Evolutionary conservation across 164 flowering plant species (phyloP).

Genomic region (Taxillus chinensis): DNA sequence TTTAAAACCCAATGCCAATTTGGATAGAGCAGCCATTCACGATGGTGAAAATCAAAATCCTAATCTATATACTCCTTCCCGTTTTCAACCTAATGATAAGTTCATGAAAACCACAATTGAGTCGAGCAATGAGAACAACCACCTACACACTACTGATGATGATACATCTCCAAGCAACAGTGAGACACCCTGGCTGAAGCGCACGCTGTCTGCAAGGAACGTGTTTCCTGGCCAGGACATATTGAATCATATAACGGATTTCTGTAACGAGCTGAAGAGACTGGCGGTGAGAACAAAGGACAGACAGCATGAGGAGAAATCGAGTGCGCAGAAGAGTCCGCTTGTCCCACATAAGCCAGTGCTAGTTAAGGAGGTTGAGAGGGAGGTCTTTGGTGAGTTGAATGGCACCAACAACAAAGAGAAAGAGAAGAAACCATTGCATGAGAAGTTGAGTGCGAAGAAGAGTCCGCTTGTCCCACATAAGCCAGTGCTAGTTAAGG

Average conservation of each 20-base stretch:
- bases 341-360: constrained; percentile 8
- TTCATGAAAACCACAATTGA: constrained; percentile 32
- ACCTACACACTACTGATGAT: constrained; percentile 8
- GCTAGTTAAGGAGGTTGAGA: not conserved
- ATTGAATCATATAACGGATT: constrained; percentile 62
- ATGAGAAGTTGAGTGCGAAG: constrained; percentile 17
- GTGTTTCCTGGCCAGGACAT: constrained; percentile 61
- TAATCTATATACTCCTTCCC: constrained; percentile 32
- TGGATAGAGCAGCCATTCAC: constrained; percentile 16
- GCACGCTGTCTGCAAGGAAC: constrained; percentile 64
- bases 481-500: constrained; percentile 6
- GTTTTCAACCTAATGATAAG: constrained; percentile 14
- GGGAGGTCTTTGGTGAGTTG: constrained; percentile 12
- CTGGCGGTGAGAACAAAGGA: constrained; percentile 46
- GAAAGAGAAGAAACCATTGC: constrained; percentile 45
- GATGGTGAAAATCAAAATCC: constrained; percentile 72
- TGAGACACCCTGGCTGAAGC: constrained; percentile 34
- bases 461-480: constrained; percentile 1
- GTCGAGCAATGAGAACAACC: constrained; percentile 46
- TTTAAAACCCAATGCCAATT: constrained; percentile 4
- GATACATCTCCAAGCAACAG: constrained; percentile 4
- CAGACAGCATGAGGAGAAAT: constrained; percentile 26
- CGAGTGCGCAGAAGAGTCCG: constrained; percentile 3
- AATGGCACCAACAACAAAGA: constrained; percentile 8
- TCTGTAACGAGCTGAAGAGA: constrained; percentile 76